Conservation (phyloP, 1,284 basidiomycete species). For the Ceratobasidium sp. region DNA sequence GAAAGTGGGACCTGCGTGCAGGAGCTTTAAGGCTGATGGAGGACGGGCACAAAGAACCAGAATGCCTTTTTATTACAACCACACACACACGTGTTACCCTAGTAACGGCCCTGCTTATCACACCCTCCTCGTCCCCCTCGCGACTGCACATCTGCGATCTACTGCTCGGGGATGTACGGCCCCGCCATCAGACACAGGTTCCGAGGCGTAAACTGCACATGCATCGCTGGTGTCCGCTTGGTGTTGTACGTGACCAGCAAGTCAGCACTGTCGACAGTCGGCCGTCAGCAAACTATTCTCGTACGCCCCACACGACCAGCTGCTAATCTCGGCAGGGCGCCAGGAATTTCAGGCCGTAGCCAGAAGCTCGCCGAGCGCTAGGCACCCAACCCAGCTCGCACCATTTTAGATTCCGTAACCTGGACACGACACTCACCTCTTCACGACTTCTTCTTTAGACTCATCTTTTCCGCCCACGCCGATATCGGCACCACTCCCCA, state of each 20-base stretch:
- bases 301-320: constrained; percentile 28
- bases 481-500: constrained; percentile 51
- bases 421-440: constrained; percentile 36
- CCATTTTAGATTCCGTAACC: constrained; percentile 40
- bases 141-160: constrained; percentile 1
- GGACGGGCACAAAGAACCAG: constrained; percentile 8
- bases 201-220: constrained; percentile 92
- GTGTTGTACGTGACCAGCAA: constrained; percentile 91
- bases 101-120: constrained; percentile 9
- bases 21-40: constrained; percentile 15
- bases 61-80: constrained; percentile 27
- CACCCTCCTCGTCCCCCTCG: too few relatives aligned
- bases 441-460: constrained; percentile 43
- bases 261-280: constrained; percentile 67
- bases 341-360: not conserved
- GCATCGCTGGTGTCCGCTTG: constrained; percentile 91
- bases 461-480: constrained; percentile 60
- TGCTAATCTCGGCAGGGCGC: constrained; percentile 25
- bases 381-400: constrained; percentile 48
- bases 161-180: constrained; percentile 42
- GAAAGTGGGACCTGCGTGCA: constrained; percentile 36
- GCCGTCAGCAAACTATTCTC: constrained; percentile 39
- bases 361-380: not conserved
- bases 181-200: constrained; percentile 94
- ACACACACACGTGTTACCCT: constrained; percentile 28